Percentiles rank a stretch among this genome's conserved stretches.
Conservation (phyloP, 129 eudicot genomes). For the Flaveria ramosissima region DNA sequence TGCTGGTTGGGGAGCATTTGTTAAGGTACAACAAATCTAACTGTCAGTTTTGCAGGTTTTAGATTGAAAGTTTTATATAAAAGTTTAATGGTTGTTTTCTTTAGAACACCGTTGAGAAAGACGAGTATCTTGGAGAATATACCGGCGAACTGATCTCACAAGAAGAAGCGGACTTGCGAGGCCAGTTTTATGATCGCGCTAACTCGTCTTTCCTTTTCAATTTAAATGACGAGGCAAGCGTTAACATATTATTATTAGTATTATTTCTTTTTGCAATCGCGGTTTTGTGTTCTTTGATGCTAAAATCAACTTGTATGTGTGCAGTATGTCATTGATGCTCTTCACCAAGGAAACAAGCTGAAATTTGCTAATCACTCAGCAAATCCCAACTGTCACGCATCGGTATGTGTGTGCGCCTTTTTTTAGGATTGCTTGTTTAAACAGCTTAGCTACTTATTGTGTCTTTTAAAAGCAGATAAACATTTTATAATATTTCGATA, state of each 20-base stretch:
- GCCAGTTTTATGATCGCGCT: constrained; percentile 65
- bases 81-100: background rate
- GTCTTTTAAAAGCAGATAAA: background rate
- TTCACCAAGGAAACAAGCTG: constrained; percentile 75
- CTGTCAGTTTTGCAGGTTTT: background rate
- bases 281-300: background rate
- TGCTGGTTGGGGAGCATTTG: constrained; percentile 94
- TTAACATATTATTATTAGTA: too few species aligned
- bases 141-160: constrained; percentile 88
- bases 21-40: constrained; percentile 48
- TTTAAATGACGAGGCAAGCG: constrained; percentile 74
- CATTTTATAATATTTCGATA: background rate
- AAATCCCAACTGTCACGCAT: constrained; percentile 81
- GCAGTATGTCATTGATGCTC: constrained; percentile 88
- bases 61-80: background rate
- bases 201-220: constrained; percentile 83
- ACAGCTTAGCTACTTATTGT: background rate
- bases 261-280: background rate
- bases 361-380: constrained; percentile 87
- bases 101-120: constrained; percentile 64
- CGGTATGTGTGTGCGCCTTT: constrained; percentile 37
- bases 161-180: constrained; percentile 88
- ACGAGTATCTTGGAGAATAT: constrained; percentile 89
- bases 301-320: background rate
- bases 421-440: background rate